Conservation (phyloP, 2,329 filamentous ascomycete species). For the Neonectria coccinea region DNA sequence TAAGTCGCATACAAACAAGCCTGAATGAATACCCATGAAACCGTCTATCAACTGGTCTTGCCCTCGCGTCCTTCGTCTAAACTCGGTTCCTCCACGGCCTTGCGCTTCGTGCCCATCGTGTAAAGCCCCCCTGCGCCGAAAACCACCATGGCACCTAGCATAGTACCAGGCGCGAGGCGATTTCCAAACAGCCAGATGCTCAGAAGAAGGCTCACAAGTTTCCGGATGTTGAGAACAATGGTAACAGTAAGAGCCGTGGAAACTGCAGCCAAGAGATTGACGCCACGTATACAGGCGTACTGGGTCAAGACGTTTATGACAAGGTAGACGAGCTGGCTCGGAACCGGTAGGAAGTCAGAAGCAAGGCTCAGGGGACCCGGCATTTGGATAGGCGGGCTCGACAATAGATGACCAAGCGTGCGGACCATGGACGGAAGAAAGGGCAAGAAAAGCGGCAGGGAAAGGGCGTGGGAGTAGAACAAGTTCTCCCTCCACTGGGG, state of each 20-base stretch:
- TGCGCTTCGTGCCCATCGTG: slow-evolving; percentile 73
- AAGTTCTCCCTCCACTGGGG: slow-evolving; percentile 95
- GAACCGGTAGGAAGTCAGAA: slow-evolving; percentile 53
- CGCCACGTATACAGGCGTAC: slow-evolving; percentile 93
- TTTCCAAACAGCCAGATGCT: slow-evolving; percentile 98
- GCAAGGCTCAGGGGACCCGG: slow-evolving; percentile 36
- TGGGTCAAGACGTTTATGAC: slow-evolving; percentile 87
- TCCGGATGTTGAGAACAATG: slow-evolving; percentile 94
- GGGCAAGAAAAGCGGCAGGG: slow-evolving; percentile 80
- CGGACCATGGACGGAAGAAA: slow-evolving; percentile 73
- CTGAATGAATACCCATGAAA: slow-evolving; percentile 1
- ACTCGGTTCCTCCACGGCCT: slow-evolving; percentile 29
- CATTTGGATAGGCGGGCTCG: slow-evolving; percentile 68
- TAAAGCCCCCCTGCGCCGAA: slow-evolving; percentile 94
- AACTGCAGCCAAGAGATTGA: slow-evolving; percentile 90
- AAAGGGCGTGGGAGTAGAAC: slow-evolving; percentile 88
- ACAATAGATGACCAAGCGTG: slow-evolving; percentile 72
- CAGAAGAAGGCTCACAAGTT: slow-evolving; percentile 88
- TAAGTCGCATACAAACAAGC: slow-evolving; percentile 9
- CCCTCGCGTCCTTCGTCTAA: slow-evolving; percentile 22
- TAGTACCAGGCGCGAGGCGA: slow-evolving; percentile 77
- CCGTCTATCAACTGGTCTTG: slow-evolving; percentile 35
- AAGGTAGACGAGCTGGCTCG: slow-evolving; percentile 78
- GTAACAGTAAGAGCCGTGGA: slow-evolving; percentile 95
- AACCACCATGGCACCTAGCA: slow-evolving; percentile 85